Conservation (phyloP, 2,329 filamentous ascomycete genomes). For the Trichoderma gracile region DNA sequence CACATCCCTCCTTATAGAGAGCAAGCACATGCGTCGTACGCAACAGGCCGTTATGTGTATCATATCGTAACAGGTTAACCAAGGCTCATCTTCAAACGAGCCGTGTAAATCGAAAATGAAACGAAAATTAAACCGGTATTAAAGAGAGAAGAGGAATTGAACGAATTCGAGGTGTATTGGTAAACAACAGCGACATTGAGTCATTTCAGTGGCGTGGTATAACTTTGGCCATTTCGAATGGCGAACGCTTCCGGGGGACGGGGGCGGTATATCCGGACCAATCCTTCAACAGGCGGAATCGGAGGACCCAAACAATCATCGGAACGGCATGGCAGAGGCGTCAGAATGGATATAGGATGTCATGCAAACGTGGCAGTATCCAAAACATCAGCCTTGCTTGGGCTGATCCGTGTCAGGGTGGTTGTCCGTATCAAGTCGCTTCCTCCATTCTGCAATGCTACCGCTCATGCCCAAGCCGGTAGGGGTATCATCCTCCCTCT, state of each 20-base stretch:
- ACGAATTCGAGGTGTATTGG: slow-evolving; percentile 8
- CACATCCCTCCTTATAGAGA: slow-evolving; percentile 21
- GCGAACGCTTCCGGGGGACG: not conserved
- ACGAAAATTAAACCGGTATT: slow-evolving; percentile 23
- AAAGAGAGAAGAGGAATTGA: slow-evolving; percentile 29
- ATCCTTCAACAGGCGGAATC: not conserved
- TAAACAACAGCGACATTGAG: slow-evolving; percentile 22
- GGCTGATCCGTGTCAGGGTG: slow-evolving; percentile 36
- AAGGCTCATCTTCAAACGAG: slow-evolving; percentile 15
- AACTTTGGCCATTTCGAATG: not conserved
- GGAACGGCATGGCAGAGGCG: slow-evolving; percentile 30
- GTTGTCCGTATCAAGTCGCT: slow-evolving; percentile 63
- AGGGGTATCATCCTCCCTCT: slow-evolving; percentile 48
- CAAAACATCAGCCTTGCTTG: slow-evolving; percentile 33
- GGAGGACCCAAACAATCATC: not conserved
- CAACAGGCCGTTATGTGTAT: slow-evolving; percentile 22
- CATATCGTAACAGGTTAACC: slow-evolving; percentile 18
- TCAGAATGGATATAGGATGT: slow-evolving; percentile 37
- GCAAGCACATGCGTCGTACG: slow-evolving; percentile 22
- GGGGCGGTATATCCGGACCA: not conserved
- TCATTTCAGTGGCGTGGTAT: slow-evolving; percentile 25
- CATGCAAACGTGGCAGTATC: slow-evolving; percentile 37
- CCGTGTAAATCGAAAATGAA: not conserved
- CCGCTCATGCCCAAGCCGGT: slow-evolving; percentile 60
- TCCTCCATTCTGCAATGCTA: slow-evolving; percentile 77